Base-by-base conservation (phyloP, 192 early-diverging fungal species). In the Mortierella hygrophila region DNA sequence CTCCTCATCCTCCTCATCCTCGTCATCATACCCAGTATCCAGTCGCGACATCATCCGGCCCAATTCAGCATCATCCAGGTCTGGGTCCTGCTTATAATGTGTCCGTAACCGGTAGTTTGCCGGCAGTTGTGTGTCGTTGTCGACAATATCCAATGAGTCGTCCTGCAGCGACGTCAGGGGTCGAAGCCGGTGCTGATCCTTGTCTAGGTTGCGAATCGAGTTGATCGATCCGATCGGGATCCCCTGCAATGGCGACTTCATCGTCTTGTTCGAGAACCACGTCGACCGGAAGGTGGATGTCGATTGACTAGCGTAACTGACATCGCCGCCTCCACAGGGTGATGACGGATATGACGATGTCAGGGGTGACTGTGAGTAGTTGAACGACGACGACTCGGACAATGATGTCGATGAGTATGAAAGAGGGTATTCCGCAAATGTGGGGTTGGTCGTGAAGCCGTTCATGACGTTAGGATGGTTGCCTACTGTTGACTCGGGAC, bases 201-300 rank as follows among this genome's bases (percentile, higher is more conserved):
- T 32, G 44, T 85, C 82, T 60, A 85, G 41, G 42, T 85, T 85
- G 21, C 77, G 72, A 20, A 85, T 85, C 10, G 65, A 75, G 37
- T 79, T 85, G 47, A 85, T 85, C 2, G 72, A 75, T 21, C 82
- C 82, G 29, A 85, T 79, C 0, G 82, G 52, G 8, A 85, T 21
- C 46, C 52, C 68, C 10, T 78, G 72, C 3, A 85, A 37, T 0
- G 81, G 69, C 11, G 60, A 65, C 26, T 35, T 21, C 75, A 75
- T 41, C 70, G 20, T 32, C 72, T 76, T 21, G 81, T 52, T 37
- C 49, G 46, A 32, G 44, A 32, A 26, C 76, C 72, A 21, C 29
- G 52, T 9, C 47, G 68, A 47, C 18, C 37, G 18, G 21, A 37
- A 70, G 57, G 6, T 26, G 41, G 63, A 69, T 15, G 32, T 7